Base-by-base conservation (phyloP, 2,329 filamentous ascomycete genomes). In the Ascochyta koolunga region DNA sequence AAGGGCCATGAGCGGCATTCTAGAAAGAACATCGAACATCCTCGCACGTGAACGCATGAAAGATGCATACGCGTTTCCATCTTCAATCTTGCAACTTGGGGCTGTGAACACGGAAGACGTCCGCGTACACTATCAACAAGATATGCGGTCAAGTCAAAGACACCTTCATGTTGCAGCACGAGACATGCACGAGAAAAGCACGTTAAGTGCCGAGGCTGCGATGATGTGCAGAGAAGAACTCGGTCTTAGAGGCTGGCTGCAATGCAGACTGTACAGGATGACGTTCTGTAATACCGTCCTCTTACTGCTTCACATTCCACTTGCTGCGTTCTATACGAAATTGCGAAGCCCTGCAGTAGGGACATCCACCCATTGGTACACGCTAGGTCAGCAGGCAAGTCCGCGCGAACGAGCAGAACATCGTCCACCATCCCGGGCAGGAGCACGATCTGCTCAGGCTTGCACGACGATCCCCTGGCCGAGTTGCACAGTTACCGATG, bases 1-100 rank as follows among this genome's bases (percentile, higher is more conserved):
- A 54, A 45, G 31, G 51, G 51, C 36, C 35, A 50, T 33, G 45
- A 54, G 50, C 40, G 45, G 51, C 45, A 50, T 50, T 54, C 51
- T 54, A 40, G 31, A 54, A 50, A 31, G 22, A 41, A 41, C 35
- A 41, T 54, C 45, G 41, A 46, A 54, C 22, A 54, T 36, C 45
- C 51, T 37, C 45, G 45, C 46, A 27, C 18, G 7, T 32, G n/a
- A 37, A 41, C 37, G 45, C 51, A 54, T 50, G 51, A 54, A 49
- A 50, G 40, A n/a, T 31, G 51, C 41, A 29, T 54, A 50, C 51
- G 46, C 51, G 45, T 50, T 50, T 44, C 3, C 6, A 7, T 45
- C 41, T 40, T 50, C 43, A 29, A 32, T 38, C 25, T 33, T 32
- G 15, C 16, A 10, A 24, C 22, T 31, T 19, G 51, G 50, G 41